Evolutionary conservation across 306 rosid species (phyloP).

Genomic region (Quillaja saponaria): DNA sequence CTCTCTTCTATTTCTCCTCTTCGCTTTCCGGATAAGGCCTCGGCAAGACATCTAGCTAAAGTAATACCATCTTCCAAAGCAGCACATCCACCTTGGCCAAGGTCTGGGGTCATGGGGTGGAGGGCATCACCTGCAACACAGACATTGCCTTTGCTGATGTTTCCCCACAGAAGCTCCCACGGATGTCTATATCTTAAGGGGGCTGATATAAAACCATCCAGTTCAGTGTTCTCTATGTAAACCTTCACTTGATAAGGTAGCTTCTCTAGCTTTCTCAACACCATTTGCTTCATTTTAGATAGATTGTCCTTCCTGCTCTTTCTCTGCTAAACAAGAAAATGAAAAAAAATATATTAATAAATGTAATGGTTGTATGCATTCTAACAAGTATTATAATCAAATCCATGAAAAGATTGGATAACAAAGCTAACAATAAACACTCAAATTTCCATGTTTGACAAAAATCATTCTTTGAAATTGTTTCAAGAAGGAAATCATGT

Average conservation of each 20-base stretch:
- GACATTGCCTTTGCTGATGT: slow-evolving; percentile 58
- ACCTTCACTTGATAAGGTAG: slow-evolving; percentile 41
- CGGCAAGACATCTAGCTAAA: slow-evolving; percentile 60
- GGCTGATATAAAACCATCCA: slow-evolving; percentile 29
- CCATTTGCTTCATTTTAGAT: slow-evolving; percentile 44
- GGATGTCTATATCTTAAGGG: slow-evolving; percentile 57
- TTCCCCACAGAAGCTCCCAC: slow-evolving; percentile 64
- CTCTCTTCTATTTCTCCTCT: neutral
- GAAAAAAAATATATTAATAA: neutral
- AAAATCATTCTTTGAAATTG: no score
- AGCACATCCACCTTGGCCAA: slow-evolving; percentile 66
- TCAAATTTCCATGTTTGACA: no score
- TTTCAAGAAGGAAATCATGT: no score
- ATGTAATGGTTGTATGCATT: no score
- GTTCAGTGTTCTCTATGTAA: slow-evolving; percentile 43
- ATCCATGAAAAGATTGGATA: no score
- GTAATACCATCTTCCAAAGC: slow-evolving; percentile 65
- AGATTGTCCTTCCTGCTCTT: slow-evolving; percentile 37
- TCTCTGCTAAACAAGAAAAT: slow-evolving; percentile 33
- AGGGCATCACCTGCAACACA: slow-evolving; percentile 75
- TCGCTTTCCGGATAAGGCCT: slow-evolving; percentile 38
- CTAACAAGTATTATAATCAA: no score
- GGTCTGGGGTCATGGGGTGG: slow-evolving; percentile 70
- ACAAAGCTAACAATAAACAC: no score
- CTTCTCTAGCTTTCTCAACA: slow-evolving; percentile 51